Evolutionary conservation across 352 stramenopile species (phyloP).

Genomic region (Phytophthora nicotianae): DNA sequence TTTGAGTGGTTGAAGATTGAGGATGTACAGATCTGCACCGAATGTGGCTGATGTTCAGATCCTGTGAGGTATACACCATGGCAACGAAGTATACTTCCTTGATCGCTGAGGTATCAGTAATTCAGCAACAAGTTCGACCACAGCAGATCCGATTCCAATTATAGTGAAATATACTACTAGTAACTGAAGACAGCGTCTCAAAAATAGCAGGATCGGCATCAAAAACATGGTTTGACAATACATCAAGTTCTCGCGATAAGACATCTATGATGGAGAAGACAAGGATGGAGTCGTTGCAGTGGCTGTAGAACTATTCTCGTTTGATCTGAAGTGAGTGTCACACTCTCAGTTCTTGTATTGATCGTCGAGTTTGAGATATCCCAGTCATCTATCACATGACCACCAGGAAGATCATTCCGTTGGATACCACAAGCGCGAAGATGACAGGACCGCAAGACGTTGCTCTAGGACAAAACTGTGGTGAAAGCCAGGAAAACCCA

Average conservation of each 20-base stretch:
- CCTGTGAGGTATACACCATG: too few species aligned
- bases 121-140: too few species aligned
- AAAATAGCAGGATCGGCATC: background rate
- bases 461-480: background rate
- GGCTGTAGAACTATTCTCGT: slow-evolving; percentile 16
- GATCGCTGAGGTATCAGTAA: too few species aligned
- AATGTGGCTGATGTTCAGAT: too few species aligned
- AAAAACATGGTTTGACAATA: background rate
- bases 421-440: slow-evolving; percentile 8
- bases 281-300: slow-evolving; percentile 28
- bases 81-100: too few species aligned
- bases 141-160: too few species aligned
- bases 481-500: slow-evolving; percentile 3
- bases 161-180: too few species aligned
- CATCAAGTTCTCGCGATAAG: slow-evolving; percentile 1
- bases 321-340: background rate
- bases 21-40: background rate
- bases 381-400: slow-evolving; percentile 13
- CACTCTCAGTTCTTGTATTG: background rate
- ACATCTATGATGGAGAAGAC: background rate
- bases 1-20: too few species aligned
- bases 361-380: background rate
- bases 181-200: too few species aligned
- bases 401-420: slow-evolving; percentile 27
- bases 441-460: slow-evolving; percentile 2